Conservation (phyloP, 2,329 filamentous ascomycete species). For the Magnaporthiopsis rhizophila region DNA sequence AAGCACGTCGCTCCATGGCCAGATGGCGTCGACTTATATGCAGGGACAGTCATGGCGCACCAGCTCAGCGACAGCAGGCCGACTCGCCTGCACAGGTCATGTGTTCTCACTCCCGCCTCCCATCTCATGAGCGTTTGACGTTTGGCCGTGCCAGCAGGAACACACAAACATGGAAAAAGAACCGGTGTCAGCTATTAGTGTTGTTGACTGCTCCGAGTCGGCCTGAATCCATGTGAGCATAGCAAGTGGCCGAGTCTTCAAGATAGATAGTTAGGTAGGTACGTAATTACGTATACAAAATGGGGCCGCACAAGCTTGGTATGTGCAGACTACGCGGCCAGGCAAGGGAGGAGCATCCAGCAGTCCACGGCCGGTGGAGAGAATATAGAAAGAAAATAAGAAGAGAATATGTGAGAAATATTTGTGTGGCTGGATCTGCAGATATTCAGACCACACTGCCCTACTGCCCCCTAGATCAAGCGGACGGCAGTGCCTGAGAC, state of each 20-base stretch:
- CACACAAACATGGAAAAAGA: background rate
- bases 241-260: background rate
- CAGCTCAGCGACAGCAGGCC: background rate
- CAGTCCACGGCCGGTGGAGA: background rate
- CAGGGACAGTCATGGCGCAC: no score
- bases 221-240: background rate
- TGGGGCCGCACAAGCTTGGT: background rate
- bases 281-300: no score
- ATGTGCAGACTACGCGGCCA: background rate
- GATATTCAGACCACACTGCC: background rate
- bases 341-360: background rate
- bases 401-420: no score
- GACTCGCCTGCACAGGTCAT: background rate
- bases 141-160: background rate
- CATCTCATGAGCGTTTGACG: background rate
- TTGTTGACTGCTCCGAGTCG: background rate
- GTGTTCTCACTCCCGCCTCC: background rate
- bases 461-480: background rate
- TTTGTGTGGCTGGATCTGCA: no score
- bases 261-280: background rate
- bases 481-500: background rate
- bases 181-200: background rate
- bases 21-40: background rate
- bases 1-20: background rate
- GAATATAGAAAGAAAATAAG: no score